Evolutionary conservation across 1,284 basidiomycete genomes (phyloP), one percentile per base, ranked within the genome.

Genomic region (Cryptococcus sp.): DNA sequence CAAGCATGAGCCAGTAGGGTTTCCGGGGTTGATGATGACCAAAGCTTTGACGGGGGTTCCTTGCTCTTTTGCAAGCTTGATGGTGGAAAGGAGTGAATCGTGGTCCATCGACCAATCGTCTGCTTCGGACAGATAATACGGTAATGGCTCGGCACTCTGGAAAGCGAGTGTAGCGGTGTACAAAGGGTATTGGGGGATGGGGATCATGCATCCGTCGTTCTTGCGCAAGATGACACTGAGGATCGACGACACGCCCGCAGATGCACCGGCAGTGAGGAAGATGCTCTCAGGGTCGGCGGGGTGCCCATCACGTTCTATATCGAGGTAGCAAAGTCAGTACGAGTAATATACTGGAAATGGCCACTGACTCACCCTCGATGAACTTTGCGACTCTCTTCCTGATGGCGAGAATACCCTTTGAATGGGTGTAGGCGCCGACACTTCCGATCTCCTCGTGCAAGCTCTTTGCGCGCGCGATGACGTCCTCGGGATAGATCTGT

Each of bases 121-220:
- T 0, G 84, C 72, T 74, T 96, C 93, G 63, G 93, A 86, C 40
- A 99, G 87, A 77, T 90, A 86, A 81, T 99, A 99, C 0, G 91
- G 89, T 43, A 98, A 81, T 0, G 91, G 82, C n/a, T 85, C 82
- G 22, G 93, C 93, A 49, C 84, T 82, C 78, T 86, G 87, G 70
- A 93, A 88, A 0, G 94, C 90, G 51, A 99, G 87, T 0, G 93
- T 88, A 22, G 95, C 95, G 47, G 93, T 96, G 80, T 98, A 97
- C 17, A 99, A 84, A 0, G 95, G 95, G 77, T 99, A 99, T 81
- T 99, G 95, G 1, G 95, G 95, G 64, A 99, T 98, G 23, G 95
- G 95, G 72, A 99, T 98, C 73, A 80, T 69, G 57, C 76, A 77
- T 20, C 79, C 78, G 48, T 80, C 78, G 27, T 73, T 75, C 27